Base-by-base conservation (phyloP, 345 rosid species). In the Citrus reticulata region DNA sequence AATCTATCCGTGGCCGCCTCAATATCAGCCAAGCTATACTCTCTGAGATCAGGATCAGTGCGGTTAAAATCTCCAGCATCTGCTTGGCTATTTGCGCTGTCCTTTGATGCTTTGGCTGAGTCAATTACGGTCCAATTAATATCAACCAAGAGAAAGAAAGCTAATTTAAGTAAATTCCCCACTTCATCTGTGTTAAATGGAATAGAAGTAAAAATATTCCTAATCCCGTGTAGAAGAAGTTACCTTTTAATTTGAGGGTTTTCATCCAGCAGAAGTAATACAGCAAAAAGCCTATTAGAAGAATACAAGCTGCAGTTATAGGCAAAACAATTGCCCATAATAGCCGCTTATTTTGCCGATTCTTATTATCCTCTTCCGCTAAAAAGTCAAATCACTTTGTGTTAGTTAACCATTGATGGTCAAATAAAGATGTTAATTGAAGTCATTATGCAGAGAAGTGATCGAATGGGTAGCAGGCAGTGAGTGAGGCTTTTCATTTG, bases 171-270 rank as follows among this genome's bases (percentile, higher is more conserved):
- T 10, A 11, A 62, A 27, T 25, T 62, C 20, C 20, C 35, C 0
- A 62, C 17, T 25, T 39, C 40, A 39, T 39, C 40, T 7, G 2
- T 39, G 40, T 6, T 39, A 39, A 39, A 7, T 39, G 40, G 9
- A 39, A 39, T 39, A 39, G 1, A 39, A 39, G 7, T 51, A 51
- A 51, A 51, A 51, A 51, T 4, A 51, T 3, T 8, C 17, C 66
- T 1, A 14, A 4, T 7, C 19, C 19, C 4, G 2, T 1, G 7
- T 13, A 39, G 37, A 14, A 63, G 39, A 63, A 68, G 0, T 63
- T 80, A 83, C 88, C 87, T 81, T 72, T 46, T n/a, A 25, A 46
- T 75, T 61, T 68, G 20, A 7, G 19, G 11, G 55, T 61, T 82
- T 74, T 76, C 60, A 64, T 73, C 66, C 39, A 54, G 32, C 64